These are phyloP conservation scores for Miscanthus lutarioriparius DNA, from an alignment of 176 grass and related monocot species.

Conservation along the genomic window DNA sequence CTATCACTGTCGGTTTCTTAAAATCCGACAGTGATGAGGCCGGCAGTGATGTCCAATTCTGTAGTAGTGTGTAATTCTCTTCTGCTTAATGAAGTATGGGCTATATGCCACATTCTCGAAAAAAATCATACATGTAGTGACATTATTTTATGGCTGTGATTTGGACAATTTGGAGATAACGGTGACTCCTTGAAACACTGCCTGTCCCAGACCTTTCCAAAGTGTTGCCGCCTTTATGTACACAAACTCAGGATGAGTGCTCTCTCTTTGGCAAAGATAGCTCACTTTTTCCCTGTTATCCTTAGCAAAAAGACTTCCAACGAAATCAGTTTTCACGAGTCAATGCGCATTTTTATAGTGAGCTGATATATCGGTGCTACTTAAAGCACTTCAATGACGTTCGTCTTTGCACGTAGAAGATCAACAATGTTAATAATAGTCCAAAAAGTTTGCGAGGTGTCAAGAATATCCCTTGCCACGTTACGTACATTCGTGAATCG, in stretches of 20 bases:
- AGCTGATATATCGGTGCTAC: neutral
- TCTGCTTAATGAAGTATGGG: too few species aligned
- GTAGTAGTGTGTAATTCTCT: too few species aligned
- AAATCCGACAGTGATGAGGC: too few species aligned
- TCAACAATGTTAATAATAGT: neutral
- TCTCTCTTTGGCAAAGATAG: neutral
- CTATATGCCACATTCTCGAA: too few species aligned
- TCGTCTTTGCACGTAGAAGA: neutral
- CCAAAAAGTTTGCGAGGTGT: neutral
- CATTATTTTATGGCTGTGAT: neutral
- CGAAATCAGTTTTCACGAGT: neutral
- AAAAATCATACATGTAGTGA: neutral
- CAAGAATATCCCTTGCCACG: neutral
- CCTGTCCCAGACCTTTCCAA: neutral
- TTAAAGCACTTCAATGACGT: neutral
- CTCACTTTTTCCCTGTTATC: neutral
- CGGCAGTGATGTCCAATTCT: too few species aligned
- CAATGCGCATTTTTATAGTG: neutral
- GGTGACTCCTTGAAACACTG: neutral
- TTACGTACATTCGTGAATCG: neutral
- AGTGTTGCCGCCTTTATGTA: slow-evolving; percentile 9
- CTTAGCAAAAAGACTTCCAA: neutral
- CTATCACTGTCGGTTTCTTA: too few species aligned
- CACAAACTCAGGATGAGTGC: neutral
- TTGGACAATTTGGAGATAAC: neutral